Base-by-base conservation (phyloP, 148 eudicot species). In the Silene conica region DNA sequence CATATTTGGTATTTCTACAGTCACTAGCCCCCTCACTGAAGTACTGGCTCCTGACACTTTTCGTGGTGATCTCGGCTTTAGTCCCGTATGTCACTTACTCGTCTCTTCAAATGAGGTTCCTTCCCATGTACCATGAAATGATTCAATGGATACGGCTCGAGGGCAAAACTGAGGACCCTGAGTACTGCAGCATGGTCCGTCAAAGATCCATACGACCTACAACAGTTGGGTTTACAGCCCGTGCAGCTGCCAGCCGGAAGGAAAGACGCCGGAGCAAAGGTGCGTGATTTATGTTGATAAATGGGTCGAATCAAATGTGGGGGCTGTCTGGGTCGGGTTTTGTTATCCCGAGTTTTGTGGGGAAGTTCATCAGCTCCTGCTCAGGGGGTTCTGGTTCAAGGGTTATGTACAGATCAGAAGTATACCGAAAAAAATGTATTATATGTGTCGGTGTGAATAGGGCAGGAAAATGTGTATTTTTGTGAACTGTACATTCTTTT, bases 81-180 rank as follows among this genome's bases (percentile, higher is more conserved):
- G 45, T 86, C 28, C 98, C 98, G 2, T 92, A 95, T 73, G 81
- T 85, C 46, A 64, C 80, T 2, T 90, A 82, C 80, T 64, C 88
- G 2, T 81, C 92, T 18, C 67, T 95, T 19, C 97, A 90, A 64
- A 83, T 89, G 90, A 73, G 92, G 52, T 95, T 90, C 76, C 74
- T 92, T 75, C 98, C 98, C 10, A 85, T 86, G 92, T 95, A 90
- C 82, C 97, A 95, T 73, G 88, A 86, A 8, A 85, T 83, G 92
- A 84, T 95, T 72, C 98, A 90, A 75, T 87, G 92, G 96, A 86
- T 90, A 6, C 83, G 92, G 69, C 77, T 79, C 13, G 89, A 95
- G 74, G 97, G 97, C n/a, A 77, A 68, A 8, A 23, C 82, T 0
- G 84, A 95, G 1, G 98, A 95, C 15, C 89, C 97, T 4, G 98